A percentile compares a stretch with the other conserved stretches of the same genome.
Conservation (phyloP, 495 filamentous ascomycete species). For the Bombardia bombarda region DNA sequence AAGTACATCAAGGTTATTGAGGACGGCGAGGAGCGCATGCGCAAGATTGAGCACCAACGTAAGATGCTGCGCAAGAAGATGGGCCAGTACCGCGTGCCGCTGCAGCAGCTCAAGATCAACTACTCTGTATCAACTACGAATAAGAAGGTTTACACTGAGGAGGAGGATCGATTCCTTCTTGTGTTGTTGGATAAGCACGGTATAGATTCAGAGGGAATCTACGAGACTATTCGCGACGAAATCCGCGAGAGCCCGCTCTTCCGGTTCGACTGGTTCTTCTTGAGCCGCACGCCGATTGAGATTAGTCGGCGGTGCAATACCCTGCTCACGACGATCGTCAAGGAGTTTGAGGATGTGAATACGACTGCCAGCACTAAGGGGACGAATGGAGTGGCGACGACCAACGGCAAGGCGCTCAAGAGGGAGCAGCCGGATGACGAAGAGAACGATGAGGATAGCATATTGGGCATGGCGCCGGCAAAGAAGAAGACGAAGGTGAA, state of each 20-base stretch:
- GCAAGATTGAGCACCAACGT: constrained; percentile 83
- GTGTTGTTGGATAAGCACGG: constrained; percentile 89
- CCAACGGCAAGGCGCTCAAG: constrained; percentile 66
- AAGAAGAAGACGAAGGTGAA: constrained; percentile 87
- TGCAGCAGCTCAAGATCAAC: constrained; percentile 97
- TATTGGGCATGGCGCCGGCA: constrained; percentile 63
- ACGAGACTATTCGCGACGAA: constrained; percentile 80
- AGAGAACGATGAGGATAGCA: constrained; percentile 74
- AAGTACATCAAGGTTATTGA: constrained; percentile 86
- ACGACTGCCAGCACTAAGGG: constrained; percentile 40
- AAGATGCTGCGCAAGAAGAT: constrained; percentile 95
- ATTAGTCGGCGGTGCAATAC: constrained; percentile 89
- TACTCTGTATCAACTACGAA: constrained; percentile 98
- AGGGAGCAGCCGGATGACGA: constrained; percentile 65
- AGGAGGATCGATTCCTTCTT: constrained; percentile 94
- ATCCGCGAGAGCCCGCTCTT: constrained; percentile 93
- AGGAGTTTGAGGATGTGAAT: constrained; percentile 73
- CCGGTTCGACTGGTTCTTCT: constrained; percentile 98
- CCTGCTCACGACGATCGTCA: constrained; percentile 82
- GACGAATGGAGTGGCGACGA: no score
- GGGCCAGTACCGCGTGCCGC: constrained; percentile 86
- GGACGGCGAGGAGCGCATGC: constrained; percentile 79
- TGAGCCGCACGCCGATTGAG: constrained; percentile 87
- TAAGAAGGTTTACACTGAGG: constrained; percentile 99
- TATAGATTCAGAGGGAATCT: constrained; percentile 74